Evolutionary conservation across 169 alveolate genomes (phyloP).

Genomic region (Plasmodium yoelii): DNA sequence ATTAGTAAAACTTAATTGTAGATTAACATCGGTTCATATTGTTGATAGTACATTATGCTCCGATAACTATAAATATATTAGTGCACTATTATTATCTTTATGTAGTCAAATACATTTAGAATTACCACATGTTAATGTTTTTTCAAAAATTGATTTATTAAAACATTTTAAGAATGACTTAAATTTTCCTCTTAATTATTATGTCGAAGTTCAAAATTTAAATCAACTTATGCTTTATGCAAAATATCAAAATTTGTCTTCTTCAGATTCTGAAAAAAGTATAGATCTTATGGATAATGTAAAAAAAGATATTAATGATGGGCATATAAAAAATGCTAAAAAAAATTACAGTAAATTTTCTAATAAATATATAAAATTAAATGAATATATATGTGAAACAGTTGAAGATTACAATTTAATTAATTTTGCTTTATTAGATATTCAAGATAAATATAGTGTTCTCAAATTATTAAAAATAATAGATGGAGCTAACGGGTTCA

Average conservation of each 20-base stretch:
- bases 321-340: slow-evolving; percentile 29
- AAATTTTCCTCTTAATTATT: slow-evolving; percentile 59
- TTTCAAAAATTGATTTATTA: slow-evolving; percentile 92
- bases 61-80: slow-evolving; percentile 92
- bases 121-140: slow-evolving; percentile 95
- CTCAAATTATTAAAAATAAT: slow-evolving; percentile 82
- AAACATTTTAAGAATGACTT: slow-evolving; percentile 84
- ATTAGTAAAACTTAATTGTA: slow-evolving; percentile 83
- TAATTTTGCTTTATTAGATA: slow-evolving; percentile 88
- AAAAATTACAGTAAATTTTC: slow-evolving; percentile 68
- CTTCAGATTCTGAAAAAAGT: slow-evolving; percentile 19
- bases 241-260: slow-evolving; percentile 46
- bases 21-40: slow-evolving; percentile 82
- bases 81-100: slow-evolving; percentile 93
- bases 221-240: slow-evolving; percentile 54
- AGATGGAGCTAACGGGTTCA: slow-evolving; percentile 91
- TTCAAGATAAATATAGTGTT: slow-evolving; percentile 87
- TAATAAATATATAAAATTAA: slow-evolving; percentile 80
- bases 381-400: slow-evolving; percentile 80
- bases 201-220: slow-evolving; percentile 68
- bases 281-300: neutral
- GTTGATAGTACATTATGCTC: slow-evolving; percentile 94
- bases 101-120: slow-evolving; percentile 95
- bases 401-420: slow-evolving; percentile 82
- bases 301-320: slow-evolving; percentile 15